Base-by-base conservation (phyloP, 352 stramenopile species). In the Phytophthora sojae region DNA sequence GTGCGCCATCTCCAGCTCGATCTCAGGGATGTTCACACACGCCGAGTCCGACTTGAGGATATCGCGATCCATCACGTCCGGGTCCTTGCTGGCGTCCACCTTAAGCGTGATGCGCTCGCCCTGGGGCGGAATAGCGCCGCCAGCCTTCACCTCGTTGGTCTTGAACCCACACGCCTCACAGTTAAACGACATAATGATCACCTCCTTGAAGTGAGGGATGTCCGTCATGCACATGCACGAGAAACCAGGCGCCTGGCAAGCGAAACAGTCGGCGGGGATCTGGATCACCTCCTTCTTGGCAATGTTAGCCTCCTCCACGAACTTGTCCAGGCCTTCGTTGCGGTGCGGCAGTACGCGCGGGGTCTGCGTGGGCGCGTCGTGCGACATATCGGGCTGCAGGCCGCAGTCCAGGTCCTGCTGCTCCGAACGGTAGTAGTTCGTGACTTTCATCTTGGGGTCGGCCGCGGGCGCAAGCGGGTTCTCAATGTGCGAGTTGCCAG, bases 171-270 rank as follows among this genome's bases (percentile, higher is more conserved):
- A 99, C 12, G 77, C 45, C 51, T 97, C 91, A 73, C 95, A 99
- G 58, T 92, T 78, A 63, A 98, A 93, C 49, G 81, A 85, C 93
- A 98, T 98, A 65, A 99, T 95, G 69, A 99, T 97, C 19, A 98
- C 79, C 66, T 91, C 82, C 76, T 98, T 98, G 76, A 99, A 99
- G 71, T 98, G 94, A 32, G 95, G 95, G 73, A 99, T 97, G 71
- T 98, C 81, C n/a, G 90, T 97, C 51, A 97, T 80, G 69, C 92
- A 98, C 85, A 98, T 98, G 45, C 83, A 84, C 21, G 90, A 96
- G 60, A 92, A 77, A 14, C 88, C 83, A 8, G 80, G 72, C 21
- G 71, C 69, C 42, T 77, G 69, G 69, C 95, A 99, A 35, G 85
- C 73, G 30, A 93, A 91, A 67, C 95, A 99, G 64, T 86, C 61